Evolutionary conservation across 2,329 filamentous ascomycete genomes (phyloP), one percentile per base, ranked within the genome.

Genomic region (Cytospora schulzeri): DNA sequence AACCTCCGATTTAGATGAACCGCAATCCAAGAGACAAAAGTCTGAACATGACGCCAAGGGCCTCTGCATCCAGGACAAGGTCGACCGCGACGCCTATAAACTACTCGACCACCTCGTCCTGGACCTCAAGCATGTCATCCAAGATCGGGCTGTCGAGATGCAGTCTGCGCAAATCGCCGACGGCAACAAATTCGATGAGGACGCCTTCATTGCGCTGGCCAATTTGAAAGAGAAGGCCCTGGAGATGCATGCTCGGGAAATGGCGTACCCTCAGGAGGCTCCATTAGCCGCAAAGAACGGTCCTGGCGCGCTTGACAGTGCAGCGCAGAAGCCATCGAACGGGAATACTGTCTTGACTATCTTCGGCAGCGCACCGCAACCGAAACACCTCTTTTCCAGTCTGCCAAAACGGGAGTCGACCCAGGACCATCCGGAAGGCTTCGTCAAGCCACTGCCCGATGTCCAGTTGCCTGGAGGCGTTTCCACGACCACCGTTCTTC

Each of bases 321-420:
- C 77, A 56, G 68, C 76, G 31, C 74, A 76, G 22, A 73, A 76
- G 4, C 75, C 76, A 28, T 73, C 79, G 24, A 69, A 75, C 72
- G 80, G 69, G 75, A 84, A 84, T 62, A 83, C 87, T 19, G 88
- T 94, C 7, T 80, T 97, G 64, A 94, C 91, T 0, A 80, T 96
- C 1, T 89, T 88, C 69, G 92, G 91, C 62, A 90, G 88, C 69
- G 90, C 90, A 50, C 87, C 89, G 1, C 87, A 88, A 54, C 84
- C 91, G 41, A 89, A 88, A 70, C 91, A 94, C 66, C 80, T 97
- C 4, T 97, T 95, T 74, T 96, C 94, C 4, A 96, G 93, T 75
- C 80, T 97, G 57, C 91, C 90, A 68, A 81, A 85, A 62, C 77
- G 80, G 15, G 67, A 72, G 1, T 74, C 77, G 29, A 68, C 72